Conservation (phyloP, 2,329 filamentous ascomycete genomes). For the Hypoxylon sp. region DNA sequence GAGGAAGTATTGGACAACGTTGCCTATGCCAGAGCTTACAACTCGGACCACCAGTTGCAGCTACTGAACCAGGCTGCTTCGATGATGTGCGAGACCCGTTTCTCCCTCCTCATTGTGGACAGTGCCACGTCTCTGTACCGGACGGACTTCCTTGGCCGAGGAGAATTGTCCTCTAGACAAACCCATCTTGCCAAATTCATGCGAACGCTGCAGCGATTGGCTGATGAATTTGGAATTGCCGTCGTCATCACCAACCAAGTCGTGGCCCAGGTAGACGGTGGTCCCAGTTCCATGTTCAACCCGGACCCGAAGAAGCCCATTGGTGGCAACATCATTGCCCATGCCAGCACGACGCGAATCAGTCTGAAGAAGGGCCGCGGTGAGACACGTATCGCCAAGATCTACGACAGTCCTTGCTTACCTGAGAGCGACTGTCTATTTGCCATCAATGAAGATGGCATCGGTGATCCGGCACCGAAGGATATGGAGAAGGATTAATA, state of each 20-base stretch:
- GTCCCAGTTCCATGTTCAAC: conserved; percentile 98
- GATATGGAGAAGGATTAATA: conserved; percentile 82
- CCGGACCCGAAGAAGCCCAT: conserved; percentile 99
- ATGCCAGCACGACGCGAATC: conserved; percentile 94
- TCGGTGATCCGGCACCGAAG: conserved; percentile 95
- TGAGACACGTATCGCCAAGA: conserved; percentile 98
- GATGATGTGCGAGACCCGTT: conserved; percentile 99
- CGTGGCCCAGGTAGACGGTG: conserved; percentile 97
- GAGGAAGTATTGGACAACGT: conserved; percentile 99
- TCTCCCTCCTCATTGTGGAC: conserved; percentile 95
- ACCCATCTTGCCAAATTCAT: conserved; percentile 91
- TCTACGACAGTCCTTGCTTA: conserved; percentile 97
- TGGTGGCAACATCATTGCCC: conserved; percentile 98
- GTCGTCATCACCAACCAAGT: conserved; percentile 99
- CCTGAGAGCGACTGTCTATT: conserved; percentile 97
- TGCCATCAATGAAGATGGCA: conserved; percentile 96
- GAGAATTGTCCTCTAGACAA: conserved; percentile 94
- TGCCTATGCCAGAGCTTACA: conserved; percentile 97
- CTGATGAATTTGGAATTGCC: conserved; percentile 91
- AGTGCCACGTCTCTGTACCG: conserved; percentile 95
- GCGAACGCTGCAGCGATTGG: conserved; percentile 83
- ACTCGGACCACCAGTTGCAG: conserved; percentile 97
- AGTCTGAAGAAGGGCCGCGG: conserved; percentile 95
- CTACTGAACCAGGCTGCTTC: conserved; percentile 93
- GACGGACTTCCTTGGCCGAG: conserved; percentile 96